Conservation (phyloP, 78 protist species). For the Pelomyxa schiedti region DNA sequence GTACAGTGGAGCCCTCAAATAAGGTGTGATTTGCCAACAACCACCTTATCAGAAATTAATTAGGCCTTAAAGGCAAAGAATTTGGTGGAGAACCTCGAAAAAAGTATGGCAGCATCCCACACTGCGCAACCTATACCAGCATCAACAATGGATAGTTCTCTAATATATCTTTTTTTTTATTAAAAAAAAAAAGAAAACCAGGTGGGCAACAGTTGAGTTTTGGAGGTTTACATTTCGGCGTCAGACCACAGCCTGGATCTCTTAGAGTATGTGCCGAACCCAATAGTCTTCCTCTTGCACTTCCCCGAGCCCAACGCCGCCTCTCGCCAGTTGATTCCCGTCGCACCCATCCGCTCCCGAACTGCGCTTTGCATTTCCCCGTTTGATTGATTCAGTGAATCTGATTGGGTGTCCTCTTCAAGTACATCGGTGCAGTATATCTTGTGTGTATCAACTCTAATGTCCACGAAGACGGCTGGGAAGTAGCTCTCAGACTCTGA, state of each 20-base stretch:
- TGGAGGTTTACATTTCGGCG: neutral
- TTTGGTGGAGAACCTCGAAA: conserved; percentile 30
- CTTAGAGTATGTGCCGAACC: conserved; percentile 70
- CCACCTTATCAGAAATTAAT: conserved; percentile 24
- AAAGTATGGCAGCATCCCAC: conserved; percentile 77
- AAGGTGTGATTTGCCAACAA: conserved; percentile 33
- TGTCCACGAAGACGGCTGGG: too few species aligned
- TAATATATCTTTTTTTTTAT: conserved; percentile 15
- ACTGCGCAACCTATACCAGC: conserved; percentile 76
- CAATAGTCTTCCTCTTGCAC: conserved; percentile 60
- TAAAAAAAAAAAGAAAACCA: neutral
- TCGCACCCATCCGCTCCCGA: too few species aligned
- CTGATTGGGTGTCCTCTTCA: too few species aligned
- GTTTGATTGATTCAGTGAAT: too few species aligned
- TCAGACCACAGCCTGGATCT: conserved; percentile 8
- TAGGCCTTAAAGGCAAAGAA: too few species aligned
- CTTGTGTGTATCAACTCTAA: too few species aligned
- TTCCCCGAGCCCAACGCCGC: conserved; percentile 66
- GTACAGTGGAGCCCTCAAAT: conserved; percentile 34
- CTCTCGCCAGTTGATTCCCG: conserved; percentile 62
- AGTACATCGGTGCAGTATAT: too few species aligned
- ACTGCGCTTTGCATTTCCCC: too few species aligned
- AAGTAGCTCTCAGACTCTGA: too few species aligned
- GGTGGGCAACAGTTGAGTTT: neutral
- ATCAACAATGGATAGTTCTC: conserved; percentile 64